A percentile compares a stretch with the other conserved stretches of the same genome.
phyloP scores from a whole-genome alignment of 169 alveolate species.

The Plasmodium chabaudi region DNA sequence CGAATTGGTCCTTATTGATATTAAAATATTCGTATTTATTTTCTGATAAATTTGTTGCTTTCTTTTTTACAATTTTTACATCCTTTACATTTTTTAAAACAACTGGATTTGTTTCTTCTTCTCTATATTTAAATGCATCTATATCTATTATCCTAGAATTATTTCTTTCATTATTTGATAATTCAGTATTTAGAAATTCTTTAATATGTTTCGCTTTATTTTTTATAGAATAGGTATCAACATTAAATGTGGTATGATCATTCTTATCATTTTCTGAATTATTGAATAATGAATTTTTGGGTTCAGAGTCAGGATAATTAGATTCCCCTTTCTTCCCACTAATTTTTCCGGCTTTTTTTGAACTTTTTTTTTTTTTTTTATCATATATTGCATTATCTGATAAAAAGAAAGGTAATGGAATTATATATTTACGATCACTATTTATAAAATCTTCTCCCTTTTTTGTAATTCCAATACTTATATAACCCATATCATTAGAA shows the following conservation, averaged over 20 bases:
- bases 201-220: neutral
- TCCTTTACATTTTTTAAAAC: neutral
- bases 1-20: slow-evolving; percentile 8
- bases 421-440: slow-evolving; percentile 10
- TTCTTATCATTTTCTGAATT: neutral
- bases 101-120: neutral
- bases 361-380: slow-evolving; percentile 2
- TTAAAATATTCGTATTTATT: slow-evolving; percentile 57
- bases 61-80: neutral
- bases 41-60: neutral
- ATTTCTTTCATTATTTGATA: neutral
- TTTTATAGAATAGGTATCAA: neutral
- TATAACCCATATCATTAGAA: slow-evolving; percentile 40
- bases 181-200: neutral
- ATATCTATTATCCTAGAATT: neutral
- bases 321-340: neutral
- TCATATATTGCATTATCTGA: neutral
- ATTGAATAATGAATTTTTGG: neutral
- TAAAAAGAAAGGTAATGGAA: slow-evolving; percentile 32
- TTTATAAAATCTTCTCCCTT: slow-evolving; percentile 58
- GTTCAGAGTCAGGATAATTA: neutral
- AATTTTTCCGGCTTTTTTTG: neutral
- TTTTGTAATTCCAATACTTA: slow-evolving; percentile 48
- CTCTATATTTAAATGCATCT: neutral
- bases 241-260: neutral